Evolutionary conservation across 2,329 filamentous ascomycete genomes (phyloP).

Genomic region (Mycosphaerella sp.): DNA sequence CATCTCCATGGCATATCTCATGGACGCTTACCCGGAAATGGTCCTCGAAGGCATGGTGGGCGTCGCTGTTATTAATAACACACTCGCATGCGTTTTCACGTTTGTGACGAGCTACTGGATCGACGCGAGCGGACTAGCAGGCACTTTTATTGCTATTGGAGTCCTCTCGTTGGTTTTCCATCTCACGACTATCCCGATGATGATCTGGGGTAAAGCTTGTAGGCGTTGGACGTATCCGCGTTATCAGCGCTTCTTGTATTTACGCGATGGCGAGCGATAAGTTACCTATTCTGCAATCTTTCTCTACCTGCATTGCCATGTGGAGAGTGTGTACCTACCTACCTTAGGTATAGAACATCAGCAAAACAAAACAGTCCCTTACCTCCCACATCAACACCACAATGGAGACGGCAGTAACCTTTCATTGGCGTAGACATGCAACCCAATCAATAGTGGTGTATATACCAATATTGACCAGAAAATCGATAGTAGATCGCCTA

Average conservation of each 20-base stretch:
- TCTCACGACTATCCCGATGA: conserved; percentile 49
- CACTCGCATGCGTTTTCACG: conserved; percentile 49
- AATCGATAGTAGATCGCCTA: too few relatives aligned
- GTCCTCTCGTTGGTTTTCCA: conserved; percentile 48
- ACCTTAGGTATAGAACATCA: too few relatives aligned
- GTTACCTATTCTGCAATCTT: neutral
- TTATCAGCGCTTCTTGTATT: conserved; percentile 23
- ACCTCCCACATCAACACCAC: too few relatives aligned
- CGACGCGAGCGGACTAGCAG: conserved; percentile 40
- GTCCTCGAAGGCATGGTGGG: conserved; percentile 54
- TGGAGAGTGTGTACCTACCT: too few relatives aligned
- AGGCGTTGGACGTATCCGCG: conserved; percentile 42
- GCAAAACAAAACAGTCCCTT: too few relatives aligned
- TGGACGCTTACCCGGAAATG: conserved; percentile 53
- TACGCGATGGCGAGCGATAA: conserved; percentile 25
- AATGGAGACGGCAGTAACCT: too few relatives aligned
- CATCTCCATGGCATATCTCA: conserved; percentile 46
- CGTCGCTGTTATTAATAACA: conserved; percentile 53
- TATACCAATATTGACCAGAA: too few relatives aligned
- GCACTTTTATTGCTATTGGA: conserved; percentile 49
- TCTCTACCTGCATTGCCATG: too few relatives aligned
- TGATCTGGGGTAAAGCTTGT: conserved; percentile 47
- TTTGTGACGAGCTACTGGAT: conserved; percentile 45
- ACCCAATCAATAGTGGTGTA: too few relatives aligned
- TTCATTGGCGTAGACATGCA: too few relatives aligned